These are phyloP conservation scores for Leccinum uliginosum DNA, from an alignment of 768 basidiomycete genomes.

Conservation along the genomic window DNA sequence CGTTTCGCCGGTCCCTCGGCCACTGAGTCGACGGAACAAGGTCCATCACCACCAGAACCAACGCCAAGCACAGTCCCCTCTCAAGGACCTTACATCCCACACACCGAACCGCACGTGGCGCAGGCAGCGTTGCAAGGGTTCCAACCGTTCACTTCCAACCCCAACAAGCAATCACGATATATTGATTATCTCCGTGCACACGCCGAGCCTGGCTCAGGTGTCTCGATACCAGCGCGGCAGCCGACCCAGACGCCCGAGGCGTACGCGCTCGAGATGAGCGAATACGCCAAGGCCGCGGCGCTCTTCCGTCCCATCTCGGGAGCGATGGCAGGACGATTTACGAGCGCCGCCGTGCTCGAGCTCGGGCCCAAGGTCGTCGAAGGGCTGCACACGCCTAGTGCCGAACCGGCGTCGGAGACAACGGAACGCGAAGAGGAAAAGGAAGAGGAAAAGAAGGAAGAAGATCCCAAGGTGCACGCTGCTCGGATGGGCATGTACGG, in stretches of 20 bases:
- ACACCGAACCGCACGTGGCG: slow-evolving; percentile 72
- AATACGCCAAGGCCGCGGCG: slow-evolving; percentile 82
- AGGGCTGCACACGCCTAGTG: slow-evolving; percentile 61
- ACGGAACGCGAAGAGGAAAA: slow-evolving; percentile 37
- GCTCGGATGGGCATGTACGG: slow-evolving; percentile 90
- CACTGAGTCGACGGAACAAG: slow-evolving; percentile 24
- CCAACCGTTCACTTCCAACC: slow-evolving; percentile 78
- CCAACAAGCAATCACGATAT: slow-evolving; percentile 82
- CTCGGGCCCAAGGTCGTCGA: slow-evolving; percentile 55
- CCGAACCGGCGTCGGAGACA: slow-evolving; percentile 34
- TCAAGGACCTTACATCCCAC: slow-evolving; percentile 45
- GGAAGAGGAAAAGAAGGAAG: slow-evolving; percentile 44
- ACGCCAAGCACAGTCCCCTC: slow-evolving; percentile 15
- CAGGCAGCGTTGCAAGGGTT: slow-evolving; percentile 86
- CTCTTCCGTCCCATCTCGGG: slow-evolving; percentile 91
- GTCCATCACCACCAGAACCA: slow-evolving; percentile 12
- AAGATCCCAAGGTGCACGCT: slow-evolving; percentile 76
- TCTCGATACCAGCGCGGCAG: slow-evolving; percentile 46
- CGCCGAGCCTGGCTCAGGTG: slow-evolving; percentile 40
- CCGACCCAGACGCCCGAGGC: slow-evolving; percentile 59
- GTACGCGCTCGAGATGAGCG: slow-evolving; percentile 77
- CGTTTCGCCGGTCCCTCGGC: slow-evolving; percentile 23
- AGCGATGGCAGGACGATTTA: slow-evolving; percentile 95
- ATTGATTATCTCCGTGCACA: slow-evolving; percentile 76
- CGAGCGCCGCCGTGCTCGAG: slow-evolving; percentile 72